phyloP scores from a whole-genome alignment of 306 rosid species.

The Carpinus fangiana region DNA sequence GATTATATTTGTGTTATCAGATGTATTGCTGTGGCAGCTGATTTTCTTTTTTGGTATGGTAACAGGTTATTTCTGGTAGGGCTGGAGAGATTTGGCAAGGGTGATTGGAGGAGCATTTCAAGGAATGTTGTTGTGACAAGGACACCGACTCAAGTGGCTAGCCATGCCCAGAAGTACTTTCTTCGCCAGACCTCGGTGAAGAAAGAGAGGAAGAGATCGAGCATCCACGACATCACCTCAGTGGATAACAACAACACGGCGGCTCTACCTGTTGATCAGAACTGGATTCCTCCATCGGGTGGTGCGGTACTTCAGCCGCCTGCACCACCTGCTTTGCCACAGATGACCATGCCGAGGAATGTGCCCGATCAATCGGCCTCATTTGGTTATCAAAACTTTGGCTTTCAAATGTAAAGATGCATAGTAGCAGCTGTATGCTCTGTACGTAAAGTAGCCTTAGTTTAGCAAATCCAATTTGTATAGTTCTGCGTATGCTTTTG shows the following conservation, averaged over 20 bases:
- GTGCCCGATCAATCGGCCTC: constrained; percentile 28
- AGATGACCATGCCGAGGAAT: constrained; percentile 11
- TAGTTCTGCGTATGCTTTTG: not conserved
- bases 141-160: constrained; percentile 94
- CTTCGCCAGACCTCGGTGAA: constrained; percentile 67
- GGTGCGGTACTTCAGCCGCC: constrained; percentile 28
- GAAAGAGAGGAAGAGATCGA: constrained; percentile 89
- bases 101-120: constrained; percentile 99
- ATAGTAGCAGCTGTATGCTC: not conserved
- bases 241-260: constrained; percentile 48
- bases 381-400: constrained; percentile 29
- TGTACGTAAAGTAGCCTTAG: constrained; percentile 22
- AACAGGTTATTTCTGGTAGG: constrained; percentile 74
- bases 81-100: constrained; percentile 66
- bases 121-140: constrained; percentile 82
- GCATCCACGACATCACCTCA: constrained; percentile 89
- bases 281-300: constrained; percentile 52
- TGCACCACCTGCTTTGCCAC: constrained; percentile 35
- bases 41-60: not conserved
- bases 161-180: constrained; percentile 94
- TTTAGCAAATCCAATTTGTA: constrained; percentile 20
- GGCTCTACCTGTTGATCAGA: constrained; percentile 44
- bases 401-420: constrained; percentile 37
- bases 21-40: not conserved
- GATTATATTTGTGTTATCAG: not conserved